Evolutionary conservation across 179 eudicot species (phyloP).

Genomic region (Spinacia oleracea): DNA sequence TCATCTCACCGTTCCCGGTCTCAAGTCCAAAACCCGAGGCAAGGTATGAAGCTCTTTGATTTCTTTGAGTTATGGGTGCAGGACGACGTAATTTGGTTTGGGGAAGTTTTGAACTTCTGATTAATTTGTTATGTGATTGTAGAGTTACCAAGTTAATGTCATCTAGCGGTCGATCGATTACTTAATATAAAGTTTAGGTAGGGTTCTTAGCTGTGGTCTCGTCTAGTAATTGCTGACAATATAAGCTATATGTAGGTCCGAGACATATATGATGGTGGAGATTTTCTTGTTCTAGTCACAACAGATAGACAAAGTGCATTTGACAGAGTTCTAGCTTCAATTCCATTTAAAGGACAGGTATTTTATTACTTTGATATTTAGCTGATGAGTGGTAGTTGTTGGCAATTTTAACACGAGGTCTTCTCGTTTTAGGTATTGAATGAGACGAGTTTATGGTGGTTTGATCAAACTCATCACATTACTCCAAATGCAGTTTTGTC

Average conservation of each 20-base stretch:
- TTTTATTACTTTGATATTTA: neutral
- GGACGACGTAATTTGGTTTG: neutral
- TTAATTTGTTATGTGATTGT: neutral
- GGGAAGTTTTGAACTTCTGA: neutral
- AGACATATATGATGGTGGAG: conserved; percentile 88
- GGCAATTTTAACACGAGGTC: neutral
- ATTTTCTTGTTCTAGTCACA: conserved; percentile 82
- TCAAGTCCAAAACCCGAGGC: conserved; percentile 77
- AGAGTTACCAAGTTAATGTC: neutral
- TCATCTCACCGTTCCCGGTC: conserved; percentile 66
- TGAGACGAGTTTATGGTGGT: conserved; percentile 98
- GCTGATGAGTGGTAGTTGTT: neutral
- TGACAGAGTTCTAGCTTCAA: conserved; percentile 87
- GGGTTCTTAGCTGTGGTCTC: neutral
- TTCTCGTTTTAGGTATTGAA: conserved; percentile 63
- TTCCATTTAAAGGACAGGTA: conserved; percentile 97
- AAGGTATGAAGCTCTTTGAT: conserved; percentile 46
- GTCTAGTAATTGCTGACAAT: neutral
- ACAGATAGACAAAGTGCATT: conserved; percentile 96
- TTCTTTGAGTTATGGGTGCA: neutral
- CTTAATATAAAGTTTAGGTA: too few relatives aligned
- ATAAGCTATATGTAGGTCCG: conserved; percentile 59
- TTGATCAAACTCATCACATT: conserved; percentile 74
- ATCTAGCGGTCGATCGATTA: neutral
- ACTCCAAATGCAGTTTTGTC: conserved; percentile 76